These are phyloP conservation scores for Candida mesenterica DNA, from an alignment of 1,139 yeast species.

Conservation along the genomic window DNA sequence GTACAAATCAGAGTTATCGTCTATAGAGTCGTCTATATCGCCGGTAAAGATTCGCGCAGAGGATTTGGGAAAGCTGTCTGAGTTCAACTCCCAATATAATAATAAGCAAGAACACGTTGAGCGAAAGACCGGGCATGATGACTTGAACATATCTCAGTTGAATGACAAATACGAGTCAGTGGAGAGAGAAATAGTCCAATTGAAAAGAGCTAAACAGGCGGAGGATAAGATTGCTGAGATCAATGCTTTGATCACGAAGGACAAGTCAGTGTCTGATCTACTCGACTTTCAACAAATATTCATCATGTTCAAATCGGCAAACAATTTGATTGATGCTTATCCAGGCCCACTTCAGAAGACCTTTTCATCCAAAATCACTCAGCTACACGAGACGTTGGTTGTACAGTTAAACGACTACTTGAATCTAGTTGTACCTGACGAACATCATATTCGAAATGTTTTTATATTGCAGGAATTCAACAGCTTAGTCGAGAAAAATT, in stretches of 20 bases:
- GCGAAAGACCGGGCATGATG: conserved; percentile 19
- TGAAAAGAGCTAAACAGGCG: conserved; percentile 6
- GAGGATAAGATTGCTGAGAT: conserved; percentile 10
- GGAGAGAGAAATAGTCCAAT: conserved; percentile 8
- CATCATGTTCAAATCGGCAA: conserved; percentile 8
- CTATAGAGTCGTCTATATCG: conserved; percentile 3
- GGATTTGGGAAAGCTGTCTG: conserved; percentile 18
- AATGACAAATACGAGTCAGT: conserved; percentile 10
- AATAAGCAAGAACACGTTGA: conserved; percentile 6
- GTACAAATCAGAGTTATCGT: conserved; percentile 7
- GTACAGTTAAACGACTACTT: conserved; percentile 22
- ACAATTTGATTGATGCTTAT: background rate
- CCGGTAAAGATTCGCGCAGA: conserved; percentile 13
- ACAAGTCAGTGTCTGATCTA: conserved; percentile 13
- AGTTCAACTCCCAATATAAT: conserved; percentile 5
- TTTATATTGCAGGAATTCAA: conserved; percentile 17
- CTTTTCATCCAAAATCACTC: conserved; percentile 7
- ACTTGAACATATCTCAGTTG: conserved; percentile 6
- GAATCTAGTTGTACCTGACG: conserved; percentile 22
- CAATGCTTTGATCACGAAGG: conserved; percentile 10
- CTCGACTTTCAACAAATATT: conserved; percentile 18
- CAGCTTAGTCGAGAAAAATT: conserved; percentile 14
- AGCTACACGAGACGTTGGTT: conserved; percentile 11
- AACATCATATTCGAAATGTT: conserved; percentile 19
- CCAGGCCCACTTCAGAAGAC: conserved; percentile 9